Base-by-base conservation (phyloP, 2,329 filamentous ascomycete species). In the Arthroderma sp. region DNA sequence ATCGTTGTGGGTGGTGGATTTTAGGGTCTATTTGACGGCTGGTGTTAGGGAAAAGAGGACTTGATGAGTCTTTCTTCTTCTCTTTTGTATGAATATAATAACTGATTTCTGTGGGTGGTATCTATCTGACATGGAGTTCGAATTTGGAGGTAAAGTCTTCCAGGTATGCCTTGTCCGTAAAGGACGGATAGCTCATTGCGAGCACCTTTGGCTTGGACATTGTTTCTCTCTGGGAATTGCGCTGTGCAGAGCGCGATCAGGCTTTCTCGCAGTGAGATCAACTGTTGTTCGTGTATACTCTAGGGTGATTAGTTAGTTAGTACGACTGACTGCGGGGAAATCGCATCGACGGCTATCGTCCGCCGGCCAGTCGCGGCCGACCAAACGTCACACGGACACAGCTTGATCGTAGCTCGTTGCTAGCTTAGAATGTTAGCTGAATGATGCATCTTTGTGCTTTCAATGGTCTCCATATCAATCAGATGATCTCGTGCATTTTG, bases 71-170 rank as follows among this genome's bases (percentile, higher is more conserved):
- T 36, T 36, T n/a, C 7, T 34, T 15, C 27, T 6, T 9, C 1
- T 28, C 42, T 29, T 38, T 28, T 7, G 36, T 15, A 22, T 22
- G 15, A 3, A 22, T 22, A 22, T 22, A 22, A 2, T 22, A 22
- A 22, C 15, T 22, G 15, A 22, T 22, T 22, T 22, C 15, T 22
- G 15, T 22, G 15, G 15, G 15, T 22, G 15, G 15, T 22, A 22
- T 28, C n/a, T 8, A 11, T 10, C 40, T 36, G n/a, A 49, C 47
- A 28, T 47, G 44, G 22, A 49, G 38, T 9, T 49, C 47, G 36
- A 47, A 47, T 31, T 46, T 47, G 36, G 47, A 44, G 30, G 40
- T 41, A 22, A 49, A 49, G 29, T 49, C 47, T 6, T 39, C 44
- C 4, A 49, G 41, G 28, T 49, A 49, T 8, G 36, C 29, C 11